Evolutionary conservation across 2,329 filamentous ascomycete genomes (phyloP), one percentile per base, ranked within the genome.

Genomic region (Botrytis galanthina): DNA sequence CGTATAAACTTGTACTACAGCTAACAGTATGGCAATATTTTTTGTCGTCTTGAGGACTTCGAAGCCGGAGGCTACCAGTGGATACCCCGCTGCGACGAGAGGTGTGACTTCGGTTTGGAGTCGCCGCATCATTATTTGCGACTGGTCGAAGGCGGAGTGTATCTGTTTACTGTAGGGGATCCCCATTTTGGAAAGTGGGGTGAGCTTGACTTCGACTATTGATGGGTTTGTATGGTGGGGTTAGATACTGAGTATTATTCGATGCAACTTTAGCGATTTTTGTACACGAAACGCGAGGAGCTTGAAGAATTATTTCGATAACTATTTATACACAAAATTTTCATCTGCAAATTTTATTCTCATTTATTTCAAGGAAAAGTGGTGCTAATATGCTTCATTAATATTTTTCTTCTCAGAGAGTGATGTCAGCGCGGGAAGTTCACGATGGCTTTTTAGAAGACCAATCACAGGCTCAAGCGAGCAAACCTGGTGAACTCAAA

Each of bases 101-200:
- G 64, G 64, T 7, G 64, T 67, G 7, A 67, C 64, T 54, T 67
- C 46, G 4, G 32, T 39, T 54, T 67, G 64, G 7, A 54, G 32
- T 5, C 46, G 22, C 14, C 14, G 18, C 35, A 67, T 67, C 46
- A 67, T 54, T 35, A 51, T 67, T 54, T 67, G 64, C 14, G 64
- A 67, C n/a, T 67, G 64, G 1, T 35, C 26, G 35, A 67, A 54
- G 16, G 64, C 64, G 46, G 32, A 12, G 1, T 51, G 64, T 16
- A 67, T 67, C 20, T 67, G 64, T 51, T 67, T 67, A 46, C 64
- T 67, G 35, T 67, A 67, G 0, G 64, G 64, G 1, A 67, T 35
- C n/a, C 64, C 46, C 64, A 67, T 67, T 54, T 39, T 67, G 62
- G 8, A 29, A 10, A 10, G 8, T 26, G 62, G 18, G 29, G 8